Evolutionary conservation across 768 basidiomycete species (phyloP), one percentile per base, ranked within the genome.

Genomic region (Rickenella mellea): DNA sequence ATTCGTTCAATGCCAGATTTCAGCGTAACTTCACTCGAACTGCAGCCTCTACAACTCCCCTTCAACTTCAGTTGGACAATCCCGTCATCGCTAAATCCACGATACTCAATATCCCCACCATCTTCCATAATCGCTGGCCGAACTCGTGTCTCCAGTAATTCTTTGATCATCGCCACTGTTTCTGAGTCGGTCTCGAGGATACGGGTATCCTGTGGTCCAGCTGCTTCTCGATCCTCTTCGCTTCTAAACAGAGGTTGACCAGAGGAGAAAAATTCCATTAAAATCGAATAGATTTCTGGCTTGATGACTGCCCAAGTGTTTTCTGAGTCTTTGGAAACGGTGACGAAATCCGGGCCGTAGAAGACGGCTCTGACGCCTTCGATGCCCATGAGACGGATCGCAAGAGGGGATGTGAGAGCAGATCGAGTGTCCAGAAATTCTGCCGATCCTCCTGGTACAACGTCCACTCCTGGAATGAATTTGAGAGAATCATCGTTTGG

Each of bases 241-340:
- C 79, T 83, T 37, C 83, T 75, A 67, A 98, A 99, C 10, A 98
- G 70, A 2, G 86, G 67, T 50, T 83, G 76, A 0, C 83, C 87
- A n/a, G 90, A 80, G 2, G 94, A 90, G 64, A 99, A 99, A 62
- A 83, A 81, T 61, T 99, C 94, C 94, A 99, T 99, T 42, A 99
- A 71, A 43, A 81, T 78, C 12, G 90, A 85, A 58, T 97, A 99
- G 33, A 98, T 79, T 66, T 99, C 96, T 17, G 96, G 96, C 60
- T 99, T 99, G 51, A 98, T 62, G 35, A 94, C 76, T 1, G 83
- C 63, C 96, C 96, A 99, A 10, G 78, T 65, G 52, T 78, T 76
- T 56, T 88, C 89, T 36, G 78, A 71, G 51, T 86, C 81, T 63
- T 98, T 98, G 29, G 88, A 89, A 28, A 98, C 85, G 3, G 91